Evolutionary conservation across 2,329 filamentous ascomycete species (phyloP).

Genomic region (Penicillium brasilianum): DNA sequence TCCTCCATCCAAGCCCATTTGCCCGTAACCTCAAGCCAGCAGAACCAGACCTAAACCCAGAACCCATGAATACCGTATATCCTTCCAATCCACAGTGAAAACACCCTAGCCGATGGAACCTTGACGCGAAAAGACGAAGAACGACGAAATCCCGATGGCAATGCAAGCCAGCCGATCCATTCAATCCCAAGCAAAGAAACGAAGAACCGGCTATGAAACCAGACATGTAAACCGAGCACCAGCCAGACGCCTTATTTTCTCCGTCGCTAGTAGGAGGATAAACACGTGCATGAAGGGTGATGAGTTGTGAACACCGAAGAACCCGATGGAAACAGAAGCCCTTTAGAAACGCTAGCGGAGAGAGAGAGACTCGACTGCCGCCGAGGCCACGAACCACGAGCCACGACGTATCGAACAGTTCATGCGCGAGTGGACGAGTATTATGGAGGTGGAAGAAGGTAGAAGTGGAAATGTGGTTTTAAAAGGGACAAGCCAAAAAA

Average conservation of each 20-base stretch:
- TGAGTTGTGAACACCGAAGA: background rate
- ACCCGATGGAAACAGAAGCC: background rate
- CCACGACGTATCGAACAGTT: conserved; percentile 18
- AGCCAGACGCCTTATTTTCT: conserved; percentile 20
- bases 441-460: conserved; percentile 7
- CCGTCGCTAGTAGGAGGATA: conserved; percentile 11
- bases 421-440: conserved; percentile 15
- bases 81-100: background rate
- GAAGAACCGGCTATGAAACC: conserved; percentile 4
- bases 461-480: background rate
- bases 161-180: background rate
- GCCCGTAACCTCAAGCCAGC: background rate
- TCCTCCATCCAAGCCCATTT: background rate
- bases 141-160: background rate
- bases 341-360: conserved; percentile 16
- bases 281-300: conserved; percentile 6
- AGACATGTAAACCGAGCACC: conserved; percentile 4
- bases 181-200: conserved; percentile 5
- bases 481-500: conserved; percentile 8
- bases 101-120: background rate
- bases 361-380: conserved; percentile 11
- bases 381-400: conserved; percentile 16
- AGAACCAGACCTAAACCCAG: background rate
- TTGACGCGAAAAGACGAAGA: background rate
- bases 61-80: background rate